Conservation (phyloP, 805 yeast genomes). For the Wickerhamiella azymoides region DNA sequence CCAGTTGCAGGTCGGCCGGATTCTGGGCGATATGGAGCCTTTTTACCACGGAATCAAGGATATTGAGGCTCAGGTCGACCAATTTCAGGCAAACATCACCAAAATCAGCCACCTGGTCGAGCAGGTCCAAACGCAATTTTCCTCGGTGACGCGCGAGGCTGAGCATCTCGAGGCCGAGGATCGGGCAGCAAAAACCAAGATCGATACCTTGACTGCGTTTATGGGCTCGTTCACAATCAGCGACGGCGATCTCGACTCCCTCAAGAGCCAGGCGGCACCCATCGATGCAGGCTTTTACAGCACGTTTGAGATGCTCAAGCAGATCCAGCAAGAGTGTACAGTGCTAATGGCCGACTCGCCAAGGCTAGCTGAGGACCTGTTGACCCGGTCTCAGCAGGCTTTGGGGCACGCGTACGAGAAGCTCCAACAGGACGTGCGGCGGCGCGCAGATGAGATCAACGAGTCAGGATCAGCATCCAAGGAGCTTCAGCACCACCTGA, state of each 20-base stretch:
- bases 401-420: constrained; percentile 42
- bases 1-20: constrained; percentile 14
- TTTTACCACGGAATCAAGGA: constrained; percentile 20
- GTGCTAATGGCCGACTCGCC: constrained; percentile 41
- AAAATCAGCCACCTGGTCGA: constrained; percentile 18
- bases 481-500: constrained; percentile 12
- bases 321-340: constrained; percentile 53
- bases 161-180: constrained; percentile 18
- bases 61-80: constrained; percentile 17
- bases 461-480: not conserved
- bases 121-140: constrained; percentile 16
- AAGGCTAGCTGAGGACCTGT: not conserved
- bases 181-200: constrained; percentile 16
- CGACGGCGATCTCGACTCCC: constrained; percentile 54
- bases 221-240: constrained; percentile 51
- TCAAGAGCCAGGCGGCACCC: constrained; percentile 25
- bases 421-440: constrained; percentile 32
- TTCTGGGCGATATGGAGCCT: constrained; percentile 25
- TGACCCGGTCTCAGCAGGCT: constrained; percentile 25
- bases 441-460: constrained; percentile 14
- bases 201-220: constrained; percentile 22
- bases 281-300: constrained; percentile 42
- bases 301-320: constrained; percentile 46
- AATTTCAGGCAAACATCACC: constrained; percentile 12
- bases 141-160: constrained; percentile 21